Percentiles rank a stretch among this genome's conserved stretches.
phyloP scores from a whole-genome alignment of 148 eudicot species.

The Vaccinium myrtillus region DNA sequence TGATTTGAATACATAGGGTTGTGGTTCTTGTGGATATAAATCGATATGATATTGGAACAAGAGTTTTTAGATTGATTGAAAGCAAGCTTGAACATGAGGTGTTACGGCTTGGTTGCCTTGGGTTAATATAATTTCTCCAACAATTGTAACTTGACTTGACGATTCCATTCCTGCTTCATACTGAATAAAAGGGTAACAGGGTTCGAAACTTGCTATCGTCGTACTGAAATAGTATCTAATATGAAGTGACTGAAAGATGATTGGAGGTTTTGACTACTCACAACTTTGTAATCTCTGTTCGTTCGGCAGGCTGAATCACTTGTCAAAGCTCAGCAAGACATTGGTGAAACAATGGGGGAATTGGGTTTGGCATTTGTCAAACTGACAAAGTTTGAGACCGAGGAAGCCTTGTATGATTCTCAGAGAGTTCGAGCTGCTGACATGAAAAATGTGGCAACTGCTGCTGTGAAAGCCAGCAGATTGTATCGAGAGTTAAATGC shows the following conservation, averaged over 20 bases:
- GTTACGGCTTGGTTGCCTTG: not conserved
- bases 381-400: conserved; percentile 60
- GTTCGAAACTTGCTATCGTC: not conserved
- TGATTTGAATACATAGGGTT: not conserved
- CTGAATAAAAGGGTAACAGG: not conserved
- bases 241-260: not conserved
- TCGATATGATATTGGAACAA: not conserved
- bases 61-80: not conserved
- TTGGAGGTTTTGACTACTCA: not conserved
- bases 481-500: conserved; percentile 67
- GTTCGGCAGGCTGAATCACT: conserved; percentile 56
- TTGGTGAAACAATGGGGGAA: conserved; percentile 66
- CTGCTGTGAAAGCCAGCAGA: conserved; percentile 77
- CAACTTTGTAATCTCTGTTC: conserved; percentile 8
- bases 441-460: conserved; percentile 68
- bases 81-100: conserved; percentile 4
- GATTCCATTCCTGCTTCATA: not conserved
- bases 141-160: not conserved
- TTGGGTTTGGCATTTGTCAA: conserved; percentile 66
- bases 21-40: not conserved
- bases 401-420: conserved; percentile 46
- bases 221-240: not conserved
- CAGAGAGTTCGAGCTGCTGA: conserved; percentile 57
- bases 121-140: not conserved
- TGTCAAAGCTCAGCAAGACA: conserved; percentile 70